These are phyloP conservation scores for Gomphus bonarii DNA, from an alignment of 1,284 basidiomycete species.

Conservation along the genomic window DNA sequence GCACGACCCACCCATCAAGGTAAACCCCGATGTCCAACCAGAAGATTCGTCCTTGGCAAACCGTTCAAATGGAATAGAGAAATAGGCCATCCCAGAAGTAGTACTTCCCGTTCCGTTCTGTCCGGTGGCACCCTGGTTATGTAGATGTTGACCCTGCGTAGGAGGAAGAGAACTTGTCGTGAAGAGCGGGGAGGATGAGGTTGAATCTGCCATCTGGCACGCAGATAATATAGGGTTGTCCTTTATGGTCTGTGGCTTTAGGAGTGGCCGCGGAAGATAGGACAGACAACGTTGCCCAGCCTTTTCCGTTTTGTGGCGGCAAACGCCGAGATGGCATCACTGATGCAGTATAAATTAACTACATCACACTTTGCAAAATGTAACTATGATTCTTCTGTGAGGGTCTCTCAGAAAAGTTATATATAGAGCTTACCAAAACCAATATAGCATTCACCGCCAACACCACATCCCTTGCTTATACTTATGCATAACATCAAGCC, in stretches of 20 bases:
- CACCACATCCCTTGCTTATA: too few relatives aligned
- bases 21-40: conserved; percentile 53
- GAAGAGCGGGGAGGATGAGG: neutral
- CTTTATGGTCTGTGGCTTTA: neutral
- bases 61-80: conserved; percentile 41
- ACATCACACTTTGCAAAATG: too few relatives aligned
- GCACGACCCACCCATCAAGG: conserved; percentile 48
- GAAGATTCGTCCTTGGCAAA: conserved; percentile 42
- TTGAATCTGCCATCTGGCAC: neutral
- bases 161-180: neutral
- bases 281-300: neutral
- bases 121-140: neutral
- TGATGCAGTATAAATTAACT: too few relatives aligned
- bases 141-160: neutral
- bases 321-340: too few relatives aligned
- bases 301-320: too few relatives aligned
- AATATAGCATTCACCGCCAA: too few relatives aligned
- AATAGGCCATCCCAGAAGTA: conserved; percentile 26
- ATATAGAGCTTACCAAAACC: too few relatives aligned
- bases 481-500: too few relatives aligned
- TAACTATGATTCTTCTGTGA: too few relatives aligned
- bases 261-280: neutral
- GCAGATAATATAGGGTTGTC: neutral
- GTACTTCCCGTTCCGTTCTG: neutral
- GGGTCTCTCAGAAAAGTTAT: too few relatives aligned